A percentile compares a stretch with the other conserved stretches of the same genome.
These are phyloP conservation scores for Penicillium waksmanii DNA, from an alignment of 495 filamentous ascomycete species.

Conservation along the genomic window DNA sequence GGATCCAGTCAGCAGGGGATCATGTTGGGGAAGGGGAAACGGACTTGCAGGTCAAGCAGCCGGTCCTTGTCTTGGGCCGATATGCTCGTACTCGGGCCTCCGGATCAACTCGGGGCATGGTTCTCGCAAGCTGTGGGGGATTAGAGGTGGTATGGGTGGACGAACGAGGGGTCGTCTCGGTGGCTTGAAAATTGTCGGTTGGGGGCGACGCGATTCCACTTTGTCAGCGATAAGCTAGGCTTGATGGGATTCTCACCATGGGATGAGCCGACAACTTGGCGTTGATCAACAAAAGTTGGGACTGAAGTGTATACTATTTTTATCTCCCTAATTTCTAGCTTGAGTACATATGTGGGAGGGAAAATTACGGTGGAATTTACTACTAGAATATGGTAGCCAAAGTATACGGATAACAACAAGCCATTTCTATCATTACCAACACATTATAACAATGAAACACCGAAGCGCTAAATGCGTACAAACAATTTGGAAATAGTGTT, in stretches of 20 bases:
- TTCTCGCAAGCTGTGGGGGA: neutral
- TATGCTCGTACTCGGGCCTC: slow-evolving; percentile 8
- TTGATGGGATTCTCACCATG: neutral
- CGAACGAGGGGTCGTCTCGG: neutral
- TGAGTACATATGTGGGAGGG: too few relatives aligned
- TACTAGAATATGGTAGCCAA: too few relatives aligned
- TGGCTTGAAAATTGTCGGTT: neutral
- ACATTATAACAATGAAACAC: neutral
- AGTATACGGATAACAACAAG: too few relatives aligned
- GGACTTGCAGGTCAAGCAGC: slow-evolving; percentile 14
- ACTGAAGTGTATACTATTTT: too few relatives aligned
- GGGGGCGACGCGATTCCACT: neutral
- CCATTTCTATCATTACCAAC: neutral
- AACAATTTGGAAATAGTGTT: too few relatives aligned
- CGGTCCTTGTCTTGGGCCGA: slow-evolving; percentile 12
- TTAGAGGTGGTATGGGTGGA: neutral
- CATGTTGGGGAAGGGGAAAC: neutral
- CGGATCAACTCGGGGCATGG: slow-evolving; percentile 10
- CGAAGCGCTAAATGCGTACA: neutral
- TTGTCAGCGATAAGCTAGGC: slow-evolving; percentile 2
- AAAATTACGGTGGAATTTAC: too few relatives aligned
- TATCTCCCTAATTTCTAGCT: too few relatives aligned
- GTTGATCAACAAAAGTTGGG: too few relatives aligned
- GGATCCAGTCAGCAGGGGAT: neutral
- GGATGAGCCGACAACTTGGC: too few relatives aligned